These are phyloP conservation scores for Chaetoceros muelleri DNA, from an alignment of 108 stramenopile genomes.

Conservation along the genomic window DNA sequence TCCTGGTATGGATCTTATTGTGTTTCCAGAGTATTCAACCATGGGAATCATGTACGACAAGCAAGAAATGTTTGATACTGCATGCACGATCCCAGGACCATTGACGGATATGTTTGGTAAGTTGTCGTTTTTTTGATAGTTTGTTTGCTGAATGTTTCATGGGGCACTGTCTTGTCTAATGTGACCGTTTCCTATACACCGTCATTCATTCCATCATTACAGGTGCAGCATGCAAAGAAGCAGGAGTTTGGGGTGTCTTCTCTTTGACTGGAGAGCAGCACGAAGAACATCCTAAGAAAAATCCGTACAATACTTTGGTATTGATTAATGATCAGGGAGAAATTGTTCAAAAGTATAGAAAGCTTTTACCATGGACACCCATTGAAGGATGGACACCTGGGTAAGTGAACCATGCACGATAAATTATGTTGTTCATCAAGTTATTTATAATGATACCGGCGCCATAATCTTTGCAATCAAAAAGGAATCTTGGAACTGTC, in stretches of 20 bases:
- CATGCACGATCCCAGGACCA: conserved; percentile 56
- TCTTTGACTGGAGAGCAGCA: conserved; percentile 67
- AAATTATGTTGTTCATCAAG: too few species aligned
- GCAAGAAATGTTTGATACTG: conserved; percentile 79
- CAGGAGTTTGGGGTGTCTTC: conserved; percentile 70
- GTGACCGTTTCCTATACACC: too few species aligned
- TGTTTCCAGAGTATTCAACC: conserved; percentile 72
- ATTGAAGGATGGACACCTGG: conserved; percentile 57
- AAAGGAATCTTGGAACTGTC: conserved; percentile 60
- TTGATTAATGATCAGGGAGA: conserved; percentile 69
- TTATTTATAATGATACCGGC: too few species aligned
- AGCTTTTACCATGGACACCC: conserved; percentile 72
- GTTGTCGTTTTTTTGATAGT: too few species aligned
- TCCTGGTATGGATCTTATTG: conserved; percentile 74
- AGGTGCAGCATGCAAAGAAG: conserved; percentile 51
- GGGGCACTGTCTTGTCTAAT: too few species aligned
- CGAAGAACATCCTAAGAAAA: conserved; percentile 72
- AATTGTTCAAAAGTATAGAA: conserved; percentile 75
- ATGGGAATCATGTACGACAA: conserved; percentile 83
- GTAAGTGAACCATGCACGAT: too few species aligned
- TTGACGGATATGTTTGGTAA: conserved; percentile 34
- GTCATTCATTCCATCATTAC: conserved; percentile 12
- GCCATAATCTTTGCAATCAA: too few species aligned
- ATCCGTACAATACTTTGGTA: conserved; percentile 73
- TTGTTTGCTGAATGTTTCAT: too few species aligned